A percentile compares a stretch with the other conserved stretches of the same genome.
These are phyloP conservation scores for Starmerella scarabaei DNA, from an alignment of 805 yeast genomes.

Conservation along the genomic window DNA sequence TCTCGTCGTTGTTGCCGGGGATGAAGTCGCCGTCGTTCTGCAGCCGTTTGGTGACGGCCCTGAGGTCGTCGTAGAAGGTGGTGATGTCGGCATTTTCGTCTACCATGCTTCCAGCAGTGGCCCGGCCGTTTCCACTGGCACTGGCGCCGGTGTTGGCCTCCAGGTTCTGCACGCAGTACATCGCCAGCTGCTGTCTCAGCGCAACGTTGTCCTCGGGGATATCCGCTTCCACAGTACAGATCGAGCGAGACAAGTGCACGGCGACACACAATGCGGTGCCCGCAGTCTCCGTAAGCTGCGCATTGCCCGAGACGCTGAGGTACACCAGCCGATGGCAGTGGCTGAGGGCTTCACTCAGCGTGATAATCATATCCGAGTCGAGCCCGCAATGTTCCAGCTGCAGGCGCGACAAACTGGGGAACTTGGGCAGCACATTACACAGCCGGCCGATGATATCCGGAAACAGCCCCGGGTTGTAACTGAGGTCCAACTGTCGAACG, in stretches of 20 bases:
- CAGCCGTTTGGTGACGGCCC: constrained; percentile 8
- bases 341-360: constrained; percentile 55
- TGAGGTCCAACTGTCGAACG: constrained; percentile 61
- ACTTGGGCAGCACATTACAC: constrained; percentile 53
- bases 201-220: constrained; percentile 45
- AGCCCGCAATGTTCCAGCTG: constrained; percentile 62
- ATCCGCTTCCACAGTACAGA: constrained; percentile 59
- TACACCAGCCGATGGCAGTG: constrained; percentile 54
- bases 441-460: constrained; percentile 48
- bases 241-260: constrained; percentile 49
- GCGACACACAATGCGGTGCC: constrained; percentile 57
- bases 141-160: constrained; percentile 27
- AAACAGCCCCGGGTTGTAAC: constrained; percentile 55
- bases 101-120: not conserved
- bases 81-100: constrained; percentile 15
- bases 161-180: constrained; percentile 70
- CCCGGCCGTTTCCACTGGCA: not conserved
- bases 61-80: constrained; percentile 16
- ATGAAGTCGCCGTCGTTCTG: constrained; percentile 4
- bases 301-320: constrained; percentile 55
- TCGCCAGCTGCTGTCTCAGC: constrained; percentile 58
- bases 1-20: not conserved
- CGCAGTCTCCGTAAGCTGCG: constrained; percentile 42
- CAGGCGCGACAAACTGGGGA: constrained; percentile 48
- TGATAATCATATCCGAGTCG: constrained; percentile 40